Evolutionary conservation across 169 alveolate genomes (phyloP).

Genomic region (Plasmodium inui): DNA sequence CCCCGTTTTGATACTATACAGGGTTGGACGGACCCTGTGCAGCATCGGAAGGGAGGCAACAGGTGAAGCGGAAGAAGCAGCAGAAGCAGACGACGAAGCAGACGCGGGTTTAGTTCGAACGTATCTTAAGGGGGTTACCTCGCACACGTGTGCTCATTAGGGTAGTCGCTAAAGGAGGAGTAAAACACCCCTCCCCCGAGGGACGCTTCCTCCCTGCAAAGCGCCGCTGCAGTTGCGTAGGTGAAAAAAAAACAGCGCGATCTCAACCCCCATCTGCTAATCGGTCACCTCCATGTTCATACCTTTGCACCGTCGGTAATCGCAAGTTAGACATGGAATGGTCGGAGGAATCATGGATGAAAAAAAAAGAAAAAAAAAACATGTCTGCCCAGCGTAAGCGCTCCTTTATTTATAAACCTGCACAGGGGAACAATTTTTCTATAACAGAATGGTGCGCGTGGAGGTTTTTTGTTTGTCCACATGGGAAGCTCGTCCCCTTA

Average conservation of each 20-base stretch:
- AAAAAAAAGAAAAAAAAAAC: neutral
- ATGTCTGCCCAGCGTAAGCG: neutral
- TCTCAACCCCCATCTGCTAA: neutral
- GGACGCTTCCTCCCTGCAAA: too few species aligned
- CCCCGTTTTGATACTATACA: neutral
- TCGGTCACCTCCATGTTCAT: neutral
- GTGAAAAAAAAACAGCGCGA: neutral
- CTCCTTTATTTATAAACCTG: neutral
- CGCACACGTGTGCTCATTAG: neutral
- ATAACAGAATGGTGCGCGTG: neutral
- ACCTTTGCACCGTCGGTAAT: neutral
- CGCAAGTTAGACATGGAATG: neutral
- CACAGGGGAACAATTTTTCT: neutral
- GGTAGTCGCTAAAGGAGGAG: neutral
- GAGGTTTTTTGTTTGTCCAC: neutral
- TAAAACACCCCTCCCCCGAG: too few species aligned
- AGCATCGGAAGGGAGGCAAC: neutral
- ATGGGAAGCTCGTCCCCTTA: neutral
- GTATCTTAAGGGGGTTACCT: neutral
- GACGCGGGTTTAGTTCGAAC: neutral
- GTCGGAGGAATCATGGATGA: neutral
- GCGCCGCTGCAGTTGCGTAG: neutral
- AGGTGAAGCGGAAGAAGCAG: neutral
- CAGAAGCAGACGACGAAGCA: too few species aligned
- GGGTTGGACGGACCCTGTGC: neutral